phyloP scores from a whole-genome alignment of 169 alveolate species.

The Cryptosporidium ubiquitum region DNA sequence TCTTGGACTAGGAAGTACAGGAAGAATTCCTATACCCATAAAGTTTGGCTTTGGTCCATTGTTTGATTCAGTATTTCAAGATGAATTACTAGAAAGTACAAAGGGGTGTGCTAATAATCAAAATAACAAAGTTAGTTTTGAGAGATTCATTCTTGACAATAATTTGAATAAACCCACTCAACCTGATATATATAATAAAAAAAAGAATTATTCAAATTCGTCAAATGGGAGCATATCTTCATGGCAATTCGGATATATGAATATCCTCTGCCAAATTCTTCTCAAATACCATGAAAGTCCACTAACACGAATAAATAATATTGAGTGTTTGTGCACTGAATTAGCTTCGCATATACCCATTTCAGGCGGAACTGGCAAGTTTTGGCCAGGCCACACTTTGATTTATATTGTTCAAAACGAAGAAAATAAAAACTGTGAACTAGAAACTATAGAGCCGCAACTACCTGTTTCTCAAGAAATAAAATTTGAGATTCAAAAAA shows the following conservation, averaged over 20 bases:
- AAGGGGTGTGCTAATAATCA: neutral
- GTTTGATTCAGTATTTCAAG: slow-evolving; percentile 14
- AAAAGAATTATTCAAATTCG: neutral
- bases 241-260: slow-evolving; percentile 70
- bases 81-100: neutral
- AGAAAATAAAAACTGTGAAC: slow-evolving; percentile 37
- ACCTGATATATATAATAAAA: neutral
- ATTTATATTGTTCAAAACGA: slow-evolving; percentile 49
- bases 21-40: slow-evolving; percentile 35
- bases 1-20: slow-evolving; percentile 48
- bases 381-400: slow-evolving; percentile 64
- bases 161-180: neutral
- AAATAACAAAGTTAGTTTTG: neutral
- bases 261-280: slow-evolving; percentile 28
- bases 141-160: neutral
- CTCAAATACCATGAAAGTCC: neutral
- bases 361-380: slow-evolving; percentile 58
- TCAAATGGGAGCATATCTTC: slow-evolving; percentile 29
- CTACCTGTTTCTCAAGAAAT: slow-evolving; percentile 55
- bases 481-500: slow-evolving; percentile 26
- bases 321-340: slow-evolving; percentile 50
- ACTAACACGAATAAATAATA: neutral
- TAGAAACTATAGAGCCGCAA: slow-evolving; percentile 66
- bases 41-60: slow-evolving; percentile 60
- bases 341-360: slow-evolving; percentile 40